Percentiles rank a stretch among this genome's conserved stretches.
Conservation (phyloP, 1,284 basidiomycete species). For the Boletellus dicymbophilus region DNA sequence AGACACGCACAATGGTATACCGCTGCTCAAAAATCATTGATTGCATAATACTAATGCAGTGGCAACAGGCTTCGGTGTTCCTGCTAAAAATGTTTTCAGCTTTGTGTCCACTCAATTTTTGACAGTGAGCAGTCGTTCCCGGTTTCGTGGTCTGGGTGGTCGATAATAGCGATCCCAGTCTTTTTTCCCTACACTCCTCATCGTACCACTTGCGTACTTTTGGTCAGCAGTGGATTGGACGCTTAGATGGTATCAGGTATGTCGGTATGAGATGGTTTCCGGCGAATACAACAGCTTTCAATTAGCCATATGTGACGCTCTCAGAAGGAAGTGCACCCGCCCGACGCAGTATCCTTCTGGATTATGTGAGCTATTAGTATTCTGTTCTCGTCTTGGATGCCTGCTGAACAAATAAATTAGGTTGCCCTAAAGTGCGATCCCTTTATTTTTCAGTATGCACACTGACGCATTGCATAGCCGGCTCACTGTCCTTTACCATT, state of each 20-base stretch:
- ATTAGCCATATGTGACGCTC: constrained; percentile 57
- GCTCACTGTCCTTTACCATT: constrained; percentile 38
- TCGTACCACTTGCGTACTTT: constrained; percentile 36
- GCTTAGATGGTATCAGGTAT: constrained; percentile 50
- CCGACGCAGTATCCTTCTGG: constrained; percentile 56
- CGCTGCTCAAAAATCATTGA: not conserved
- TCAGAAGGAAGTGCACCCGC: constrained; percentile 51
- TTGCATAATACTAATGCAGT: too few species aligned
- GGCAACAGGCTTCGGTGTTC: constrained; percentile 52
- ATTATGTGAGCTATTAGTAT: constrained; percentile 59
- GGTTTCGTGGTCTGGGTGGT: not conserved
- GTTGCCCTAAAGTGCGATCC: constrained; percentile 43
- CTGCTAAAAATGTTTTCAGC: constrained; percentile 47
- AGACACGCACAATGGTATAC: constrained; percentile 43
- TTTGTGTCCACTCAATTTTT: constrained; percentile 55
- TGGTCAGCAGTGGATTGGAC: constrained; percentile 52
- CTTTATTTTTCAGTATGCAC: not conserved
- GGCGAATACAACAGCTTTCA: constrained; percentile 16
- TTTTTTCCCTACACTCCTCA: constrained; percentile 56
- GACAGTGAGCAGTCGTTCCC: constrained; percentile 41
- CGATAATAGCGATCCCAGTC: constrained; percentile 38
- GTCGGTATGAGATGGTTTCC: constrained; percentile 15
- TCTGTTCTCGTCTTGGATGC: not conserved
- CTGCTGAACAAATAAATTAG: constrained; percentile 29
- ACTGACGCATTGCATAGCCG: constrained; percentile 32